Base-by-base conservation (phyloP, 2,329 filamentous ascomycete genomes). In the Coniella vitis region DNA sequence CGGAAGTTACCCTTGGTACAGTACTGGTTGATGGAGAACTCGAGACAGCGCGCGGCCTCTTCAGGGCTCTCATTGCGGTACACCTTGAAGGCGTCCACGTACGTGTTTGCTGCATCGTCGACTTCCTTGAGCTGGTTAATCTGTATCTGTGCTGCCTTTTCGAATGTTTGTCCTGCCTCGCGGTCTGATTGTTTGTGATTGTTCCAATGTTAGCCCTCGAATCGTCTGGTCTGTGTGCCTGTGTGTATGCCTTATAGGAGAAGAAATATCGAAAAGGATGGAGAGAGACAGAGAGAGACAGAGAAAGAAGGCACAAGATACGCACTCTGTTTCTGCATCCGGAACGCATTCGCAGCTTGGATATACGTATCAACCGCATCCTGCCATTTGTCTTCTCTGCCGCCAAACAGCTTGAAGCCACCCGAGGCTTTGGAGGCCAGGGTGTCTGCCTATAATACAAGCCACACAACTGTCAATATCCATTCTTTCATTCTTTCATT, bases 61-160 rank as follows among this genome's bases (percentile, higher is more conserved):
- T 88, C 76, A 17, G 90, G 90, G 60, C 87, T 83, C 46, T 86
- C 83, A 69, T 90, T 94, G 60, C 85, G 80, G 72, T 96, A 97
- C 52, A 89, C 86, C 74, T 97, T 96, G 78, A 90, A 97, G 45
- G 93, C 93, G 66, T 97, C 90, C 61, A 85, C 81, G 53, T 90
- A 73, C 41, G 86, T 85, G 69, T 95, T 94, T 55, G 91, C 90
- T 41, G 90, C 89, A 64, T 97, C 93, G 64, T 95, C 88, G 37
- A 86, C 87, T 63, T 97, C 90, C 63, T 90, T 94, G 44, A 97
- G 78, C 60, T 90, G 84, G 57, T 83, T 77, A 43, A 73, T 79
- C 66, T 95, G 88, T 52, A 97, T 83, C 38, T 78, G 68, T n/a
- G 90, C 91, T 12, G 89, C 89, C 66, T 84, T 79, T 65, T 95